Evolutionary conservation across 257 asterid species (phyloP), one percentile per base, ranked within the genome.

Genomic region (Hygrophila difformis): DNA sequence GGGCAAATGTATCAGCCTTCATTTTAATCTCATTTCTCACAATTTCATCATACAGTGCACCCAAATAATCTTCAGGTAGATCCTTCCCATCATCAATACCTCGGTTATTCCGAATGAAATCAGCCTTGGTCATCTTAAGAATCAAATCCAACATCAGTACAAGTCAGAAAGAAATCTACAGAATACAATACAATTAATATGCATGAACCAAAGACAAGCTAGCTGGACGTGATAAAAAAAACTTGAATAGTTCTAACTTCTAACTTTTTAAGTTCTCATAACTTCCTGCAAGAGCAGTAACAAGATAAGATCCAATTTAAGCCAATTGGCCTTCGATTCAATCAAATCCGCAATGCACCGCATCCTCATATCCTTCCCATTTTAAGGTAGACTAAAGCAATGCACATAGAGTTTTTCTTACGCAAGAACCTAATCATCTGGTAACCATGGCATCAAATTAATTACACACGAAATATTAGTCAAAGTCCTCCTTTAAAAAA

Each of bases 61-160:
- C 84, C 72, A 91, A 80, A 75, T 79, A 82, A 64, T 86, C 92
- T 73, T 86, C 98, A 4, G 92, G 71, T 51, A 91, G 73, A 61
- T 91, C 98, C 79, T 91, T 86, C 43, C 98, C 96, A 49, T 73
- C 91, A 53, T 91, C 86, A 12, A 91, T 91, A 47, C 98, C 98
- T 38, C 98, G 93, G 64, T 91, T 91, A 74, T 91, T 91, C 68
- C 96, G 84, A 67, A 91, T 74, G 73, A 91, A 91, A 71, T 86
- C 98, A 68, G 88, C 92, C 77, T 91, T 91, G 48, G 79, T 67
- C 98, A 91, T 91, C 98, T 89, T 61, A 51, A 67, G 9, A 55
- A 51, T 52, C 61, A 70, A 70, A 74, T 50, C 49, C 68, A 71
- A 3, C 8, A 66, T 49, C 64, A 67, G 55, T 19, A 47, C 44